phyloP scores from a whole-genome alignment of 495 filamentous ascomycete genomes.

The Oidiodendron maius region DNA sequence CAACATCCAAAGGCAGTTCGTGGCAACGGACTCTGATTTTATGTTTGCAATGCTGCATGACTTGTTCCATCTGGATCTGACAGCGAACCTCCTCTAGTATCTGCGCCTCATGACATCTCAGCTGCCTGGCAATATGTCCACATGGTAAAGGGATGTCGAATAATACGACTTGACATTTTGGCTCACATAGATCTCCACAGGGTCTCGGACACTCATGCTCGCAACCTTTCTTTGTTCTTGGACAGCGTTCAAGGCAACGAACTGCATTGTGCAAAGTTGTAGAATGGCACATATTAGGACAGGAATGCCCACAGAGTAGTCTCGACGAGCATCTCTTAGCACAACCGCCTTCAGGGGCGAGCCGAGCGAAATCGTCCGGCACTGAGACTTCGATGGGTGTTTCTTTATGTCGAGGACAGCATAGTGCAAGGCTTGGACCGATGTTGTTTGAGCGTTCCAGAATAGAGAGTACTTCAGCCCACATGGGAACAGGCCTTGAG shows the following conservation, averaged over 20 bases:
- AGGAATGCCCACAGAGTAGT: slow-evolving; percentile 68
- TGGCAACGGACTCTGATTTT: slow-evolving; percentile 42
- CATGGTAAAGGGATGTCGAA: slow-evolving; percentile 47
- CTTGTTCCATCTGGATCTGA: slow-evolving; percentile 31
- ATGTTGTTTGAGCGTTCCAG: slow-evolving; percentile 43
- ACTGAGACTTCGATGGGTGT: slow-evolving; percentile 46
- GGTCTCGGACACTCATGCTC: slow-evolving; percentile 51
- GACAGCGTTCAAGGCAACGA: slow-evolving; percentile 56
- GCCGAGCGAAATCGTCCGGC: slow-evolving; percentile 55
- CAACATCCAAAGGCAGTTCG: slow-evolving; percentile 27
- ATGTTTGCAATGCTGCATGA: slow-evolving; percentile 51
- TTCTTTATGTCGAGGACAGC: slow-evolving; percentile 64
- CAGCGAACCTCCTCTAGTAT: slow-evolving; percentile 32
- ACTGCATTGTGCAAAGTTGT: slow-evolving; percentile 56
- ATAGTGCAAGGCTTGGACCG: slow-evolving; percentile 48
- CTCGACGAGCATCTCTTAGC: slow-evolving; percentile 48
- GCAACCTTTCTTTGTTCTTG: slow-evolving; percentile 48
- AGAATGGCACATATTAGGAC: slow-evolving; percentile 66
- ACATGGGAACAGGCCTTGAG: slow-evolving; percentile 56
- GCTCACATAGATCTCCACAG: slow-evolving; percentile 56
- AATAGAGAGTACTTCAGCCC: slow-evolving; percentile 56
- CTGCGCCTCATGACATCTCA: slow-evolving; percentile 50
- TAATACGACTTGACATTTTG: slow-evolving; percentile 37
- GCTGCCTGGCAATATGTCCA: slow-evolving; percentile 42
- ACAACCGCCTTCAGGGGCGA: slow-evolving; percentile 72